Evolutionary conservation across 1,139 yeast species (phyloP).

Genomic region (Barnettozyma hawaiiensis): DNA sequence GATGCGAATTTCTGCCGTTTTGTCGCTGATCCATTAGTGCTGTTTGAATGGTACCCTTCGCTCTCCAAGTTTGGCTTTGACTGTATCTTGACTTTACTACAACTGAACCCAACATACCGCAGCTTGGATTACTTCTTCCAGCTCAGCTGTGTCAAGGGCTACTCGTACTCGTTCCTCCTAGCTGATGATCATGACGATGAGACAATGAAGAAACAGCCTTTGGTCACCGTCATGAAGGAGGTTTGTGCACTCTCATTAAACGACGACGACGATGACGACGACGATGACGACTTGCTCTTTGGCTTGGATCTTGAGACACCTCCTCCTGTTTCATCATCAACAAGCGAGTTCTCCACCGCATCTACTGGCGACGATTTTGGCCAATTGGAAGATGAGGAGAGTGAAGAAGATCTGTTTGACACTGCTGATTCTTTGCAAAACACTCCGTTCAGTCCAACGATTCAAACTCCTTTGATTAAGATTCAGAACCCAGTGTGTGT

Average conservation of each 20-base stretch:
- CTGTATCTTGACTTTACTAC: slow-evolving; percentile 20
- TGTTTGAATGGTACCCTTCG: slow-evolving; percentile 67
- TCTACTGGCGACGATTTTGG: slow-evolving; percentile 1
- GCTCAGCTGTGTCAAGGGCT: slow-evolving; percentile 10
- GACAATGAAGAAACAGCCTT: not conserved
- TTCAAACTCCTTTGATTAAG: slow-evolving; percentile 10
- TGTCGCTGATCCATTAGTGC: slow-evolving; percentile 62
- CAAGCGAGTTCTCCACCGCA: not conserved
- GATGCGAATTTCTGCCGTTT: slow-evolving; percentile 71
- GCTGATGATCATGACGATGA: slow-evolving; percentile 4
- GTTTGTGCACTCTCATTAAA: slow-evolving; percentile 2
- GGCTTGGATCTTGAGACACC: slow-evolving; percentile 13
- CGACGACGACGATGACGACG: slow-evolving; percentile 2
- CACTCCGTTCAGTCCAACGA: slow-evolving; percentile 13
- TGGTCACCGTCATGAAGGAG: not conserved
- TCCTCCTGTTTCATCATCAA: slow-evolving; percentile 4
- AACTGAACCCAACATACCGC: slow-evolving; percentile 23
- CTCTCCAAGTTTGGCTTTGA: slow-evolving; percentile 23
- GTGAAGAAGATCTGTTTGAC: slow-evolving; percentile 10
- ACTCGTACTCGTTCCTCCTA: slow-evolving; percentile 6
- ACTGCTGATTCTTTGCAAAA: slow-evolving; percentile 6
- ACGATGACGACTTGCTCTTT: slow-evolving; percentile 12
- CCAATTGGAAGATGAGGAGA: slow-evolving; percentile 5
- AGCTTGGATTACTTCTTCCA: slow-evolving; percentile 16
- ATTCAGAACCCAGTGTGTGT: not conserved